Percentiles rank a stretch among this genome's conserved stretches.
These are phyloP conservation scores for Crotalaria pallida DNA, from an alignment of 306 rosid species.

Conservation along the genomic window DNA sequence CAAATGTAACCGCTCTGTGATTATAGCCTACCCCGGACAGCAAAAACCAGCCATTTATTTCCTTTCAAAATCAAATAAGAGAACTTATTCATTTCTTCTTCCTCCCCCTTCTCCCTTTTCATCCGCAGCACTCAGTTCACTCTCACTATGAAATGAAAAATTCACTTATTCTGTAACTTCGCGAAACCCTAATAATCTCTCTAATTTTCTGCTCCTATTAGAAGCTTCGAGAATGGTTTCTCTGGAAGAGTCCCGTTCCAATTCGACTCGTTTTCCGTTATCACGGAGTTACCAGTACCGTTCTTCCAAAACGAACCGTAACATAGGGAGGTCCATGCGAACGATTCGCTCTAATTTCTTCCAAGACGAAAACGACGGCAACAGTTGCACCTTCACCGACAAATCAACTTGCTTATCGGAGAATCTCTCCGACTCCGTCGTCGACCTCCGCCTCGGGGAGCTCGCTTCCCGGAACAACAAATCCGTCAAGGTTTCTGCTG, in stretches of 20 bases:
- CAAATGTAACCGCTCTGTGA: slow-evolving; percentile 8
- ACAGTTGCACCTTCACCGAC: slow-evolving; percentile 39
- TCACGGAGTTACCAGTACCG: slow-evolving; percentile 39
- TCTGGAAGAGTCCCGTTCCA: slow-evolving; percentile 61
- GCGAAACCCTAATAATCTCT: not conserved
- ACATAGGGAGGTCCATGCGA: slow-evolving; percentile 87
- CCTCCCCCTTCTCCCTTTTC: slow-evolving; percentile 3
- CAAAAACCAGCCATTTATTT: slow-evolving; percentile 29
- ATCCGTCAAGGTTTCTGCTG: slow-evolving; percentile 31
- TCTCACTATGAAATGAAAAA: slow-evolving; percentile 28
- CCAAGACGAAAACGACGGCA: slow-evolving; percentile 40
- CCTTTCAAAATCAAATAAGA: not conserved
- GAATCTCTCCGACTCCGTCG: slow-evolving; percentile 69
- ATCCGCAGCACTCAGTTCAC: slow-evolving; percentile 9
- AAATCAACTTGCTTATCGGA: slow-evolving; percentile 61
- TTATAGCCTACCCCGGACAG: not conserved
- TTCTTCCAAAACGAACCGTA: slow-evolving; percentile 46
- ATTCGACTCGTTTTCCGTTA: slow-evolving; percentile 55
- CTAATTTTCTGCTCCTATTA: not conserved
- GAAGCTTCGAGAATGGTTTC: slow-evolving; percentile 63
- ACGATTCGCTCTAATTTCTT: slow-evolving; percentile 73
- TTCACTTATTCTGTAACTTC: not conserved
- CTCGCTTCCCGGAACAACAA: slow-evolving; percentile 52
- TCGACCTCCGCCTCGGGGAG: slow-evolving; percentile 86
- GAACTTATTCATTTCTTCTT: not conserved